Evolutionary conservation across 768 basidiomycete species (phyloP), one percentile per base, ranked within the genome.

Genomic region (Boletus fagicola): DNA sequence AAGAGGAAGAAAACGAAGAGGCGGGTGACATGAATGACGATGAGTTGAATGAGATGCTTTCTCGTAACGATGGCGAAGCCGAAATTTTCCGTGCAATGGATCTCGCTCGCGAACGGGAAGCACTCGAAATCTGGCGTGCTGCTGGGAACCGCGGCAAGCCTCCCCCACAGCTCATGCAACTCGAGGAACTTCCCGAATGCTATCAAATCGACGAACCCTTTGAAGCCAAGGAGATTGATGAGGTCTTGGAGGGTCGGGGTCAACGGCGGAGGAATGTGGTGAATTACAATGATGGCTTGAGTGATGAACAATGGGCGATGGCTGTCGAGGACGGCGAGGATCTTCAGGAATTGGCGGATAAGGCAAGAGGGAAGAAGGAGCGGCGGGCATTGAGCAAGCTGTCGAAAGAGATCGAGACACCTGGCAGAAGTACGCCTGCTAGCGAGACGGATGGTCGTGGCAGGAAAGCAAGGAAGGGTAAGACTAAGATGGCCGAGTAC

Each of bases 11-110:
- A 66, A 91, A 87, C 58, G 92, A 93, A 66, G 91, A 93, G 70
- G 87, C 88, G 3, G 91, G 90, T 20, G 91, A 93, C 71, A 93
- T 94, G 87, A 92, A 90, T 58, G 92, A 93, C 62, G 92, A 94
- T 20, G 96, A 98, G 70, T 80, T 99, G 59, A 99, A 99, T 73
- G 88, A 92, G 66, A 79, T 98, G 57, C 85, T 99, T 55, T 84
- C 94, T 16, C 88, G 97, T 52, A 83, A 77, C 11, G 96, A 98
- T 5, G 77, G 88, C 2, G 97, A 98, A 72, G 74, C 76, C 4
- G 77, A 67, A 10, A 73, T 91, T 56, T 99, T 95, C 82, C 81
- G 87, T 0, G 77, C 85, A 54, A 86, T 98, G 79, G 97, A 98
- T 68, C 60, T 80, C 24, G 80, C 92, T 64, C 85, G 97, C 43